These are phyloP conservation scores for Sporothrix phasma DNA, from an alignment of 2,329 filamentous ascomycete species.

Conservation along the genomic window DNA sequence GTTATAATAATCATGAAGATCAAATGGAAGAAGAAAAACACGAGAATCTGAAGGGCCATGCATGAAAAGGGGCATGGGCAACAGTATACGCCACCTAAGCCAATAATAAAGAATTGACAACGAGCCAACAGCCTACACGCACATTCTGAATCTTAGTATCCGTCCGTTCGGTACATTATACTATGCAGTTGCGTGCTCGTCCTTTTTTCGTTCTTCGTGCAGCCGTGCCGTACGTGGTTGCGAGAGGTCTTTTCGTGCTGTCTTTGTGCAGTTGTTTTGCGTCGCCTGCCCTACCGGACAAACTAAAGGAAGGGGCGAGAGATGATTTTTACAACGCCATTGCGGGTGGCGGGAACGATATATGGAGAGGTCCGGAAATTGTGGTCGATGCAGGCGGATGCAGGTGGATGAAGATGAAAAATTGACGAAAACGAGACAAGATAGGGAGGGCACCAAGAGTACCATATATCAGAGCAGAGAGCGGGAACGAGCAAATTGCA, in stretches of 20 bases:
- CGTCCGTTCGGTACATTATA: not conserved
- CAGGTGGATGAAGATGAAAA: not conserved
- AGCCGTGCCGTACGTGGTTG: not conserved
- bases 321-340: not conserved
- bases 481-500: not conserved
- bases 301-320: no score
- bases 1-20: not conserved
- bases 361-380: not conserved
- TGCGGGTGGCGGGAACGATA: not conserved
- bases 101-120: not conserved
- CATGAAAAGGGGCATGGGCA: not conserved
- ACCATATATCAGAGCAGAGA: no score
- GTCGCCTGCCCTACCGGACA: not conserved
- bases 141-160: not conserved
- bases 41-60: not conserved
- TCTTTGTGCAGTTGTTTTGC: not conserved
- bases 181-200: not conserved
- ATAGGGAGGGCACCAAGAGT: not conserved
- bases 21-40: not conserved
- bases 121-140: not conserved
- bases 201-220: not conserved
- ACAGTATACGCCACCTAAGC: not conserved
- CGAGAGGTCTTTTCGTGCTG: not conserved
- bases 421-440: not conserved
- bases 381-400: no score